phyloP scores from a whole-genome alignment of 805 yeast genomes.

The Sugiyamaella floridensis region DNA sequence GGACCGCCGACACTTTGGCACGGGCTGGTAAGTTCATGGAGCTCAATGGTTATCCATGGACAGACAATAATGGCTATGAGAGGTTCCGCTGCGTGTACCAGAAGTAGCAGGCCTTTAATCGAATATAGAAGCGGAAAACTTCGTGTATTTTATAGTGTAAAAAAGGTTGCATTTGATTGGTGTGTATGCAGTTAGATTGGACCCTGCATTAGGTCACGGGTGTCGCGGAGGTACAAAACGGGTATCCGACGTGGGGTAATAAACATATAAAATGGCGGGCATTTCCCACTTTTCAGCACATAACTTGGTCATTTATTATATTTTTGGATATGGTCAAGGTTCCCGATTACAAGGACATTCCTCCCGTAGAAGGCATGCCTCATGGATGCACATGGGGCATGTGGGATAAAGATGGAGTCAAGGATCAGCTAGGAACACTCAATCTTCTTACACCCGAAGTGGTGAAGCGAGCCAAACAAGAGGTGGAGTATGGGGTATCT shows the following conservation, averaged over 20 bases:
- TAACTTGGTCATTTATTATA: too few species aligned
- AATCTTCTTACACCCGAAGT: conserved; percentile 11
- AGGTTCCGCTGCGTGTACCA: conserved; percentile 1
- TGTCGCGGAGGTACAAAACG: too few species aligned
- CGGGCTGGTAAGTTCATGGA: conserved; percentile 4
- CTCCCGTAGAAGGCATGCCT: conserved; percentile 12
- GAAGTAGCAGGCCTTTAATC: not conserved
- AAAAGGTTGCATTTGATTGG: too few species aligned
- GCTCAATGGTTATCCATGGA: not conserved
- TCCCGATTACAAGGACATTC: conserved; percentile 6
- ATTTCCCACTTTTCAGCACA: too few species aligned
- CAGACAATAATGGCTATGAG: conserved; percentile 2
- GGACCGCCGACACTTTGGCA: conserved; percentile 1
- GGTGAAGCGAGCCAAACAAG: conserved; percentile 5
- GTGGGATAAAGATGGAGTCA: conserved; percentile 10
- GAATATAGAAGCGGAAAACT: too few species aligned
- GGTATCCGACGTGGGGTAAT: too few species aligned
- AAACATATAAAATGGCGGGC: too few species aligned
- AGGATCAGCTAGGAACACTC: conserved; percentile 13
- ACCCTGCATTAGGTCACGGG: too few species aligned
- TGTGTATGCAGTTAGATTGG: too few species aligned
- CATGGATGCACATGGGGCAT: conserved; percentile 17
- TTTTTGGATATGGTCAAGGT: not conserved
- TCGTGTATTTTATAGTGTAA: too few species aligned
- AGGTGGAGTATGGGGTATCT: conserved; percentile 11